Evolutionary conservation across 192 early-diverging fungal genomes (phyloP).

Genomic region (Backusella mclennaniae): DNA sequence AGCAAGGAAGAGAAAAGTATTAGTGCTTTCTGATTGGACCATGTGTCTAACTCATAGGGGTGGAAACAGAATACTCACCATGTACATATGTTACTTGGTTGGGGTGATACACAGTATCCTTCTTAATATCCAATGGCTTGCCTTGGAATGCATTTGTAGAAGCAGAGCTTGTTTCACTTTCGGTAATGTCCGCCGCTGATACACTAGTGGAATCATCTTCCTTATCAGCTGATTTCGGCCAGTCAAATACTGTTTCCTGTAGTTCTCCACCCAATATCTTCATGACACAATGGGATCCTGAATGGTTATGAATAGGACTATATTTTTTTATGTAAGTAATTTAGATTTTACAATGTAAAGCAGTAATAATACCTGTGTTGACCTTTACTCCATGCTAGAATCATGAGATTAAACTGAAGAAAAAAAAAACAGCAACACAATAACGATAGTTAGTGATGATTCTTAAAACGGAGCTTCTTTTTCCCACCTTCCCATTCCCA

Average conservation of each 20-base stretch:
- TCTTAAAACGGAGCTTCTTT: background rate
- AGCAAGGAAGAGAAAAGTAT: constrained; percentile 10
- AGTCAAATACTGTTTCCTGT: constrained; percentile 74
- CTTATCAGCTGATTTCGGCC: constrained; percentile 46
- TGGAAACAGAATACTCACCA: constrained; percentile 38
- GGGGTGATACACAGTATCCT: constrained; percentile 46
- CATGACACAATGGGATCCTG: constrained; percentile 89
- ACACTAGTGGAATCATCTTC: constrained; percentile 28
- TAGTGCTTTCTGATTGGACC: background rate
- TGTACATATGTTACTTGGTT: constrained; percentile 86
- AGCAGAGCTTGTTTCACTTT: constrained; percentile 25
- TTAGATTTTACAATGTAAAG: background rate
- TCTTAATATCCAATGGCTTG: constrained; percentile 36
- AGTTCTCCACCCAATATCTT: constrained; percentile 84
- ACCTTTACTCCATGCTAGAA: constrained; percentile 81
- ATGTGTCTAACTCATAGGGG: background rate
- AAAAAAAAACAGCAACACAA: background rate
- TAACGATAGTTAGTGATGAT: background rate
- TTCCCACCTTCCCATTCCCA: constrained; percentile 72
- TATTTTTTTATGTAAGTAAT: constrained; percentile 1
- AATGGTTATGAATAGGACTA: constrained; percentile 91
- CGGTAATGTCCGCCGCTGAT: constrained; percentile 23
- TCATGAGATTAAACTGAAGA: constrained; percentile 80
- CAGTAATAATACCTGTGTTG: constrained; percentile 47
- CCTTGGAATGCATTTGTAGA: constrained; percentile 15